Base-by-base conservation (phyloP, 768 basidiomycete genomes). In the Clavaria fumosa region DNA sequence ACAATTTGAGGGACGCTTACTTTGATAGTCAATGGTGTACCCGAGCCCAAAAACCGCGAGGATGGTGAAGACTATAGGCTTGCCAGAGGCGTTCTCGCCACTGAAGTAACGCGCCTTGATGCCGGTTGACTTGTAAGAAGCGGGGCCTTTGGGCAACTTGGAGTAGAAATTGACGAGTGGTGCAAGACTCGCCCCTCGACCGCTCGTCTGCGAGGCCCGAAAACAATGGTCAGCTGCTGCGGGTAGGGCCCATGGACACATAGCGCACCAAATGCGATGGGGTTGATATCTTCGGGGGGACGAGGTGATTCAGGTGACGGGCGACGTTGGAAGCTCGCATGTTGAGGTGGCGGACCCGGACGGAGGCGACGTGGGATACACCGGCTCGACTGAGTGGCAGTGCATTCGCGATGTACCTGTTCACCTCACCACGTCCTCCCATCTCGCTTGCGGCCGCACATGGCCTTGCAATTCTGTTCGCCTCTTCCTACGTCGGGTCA, bases 131-230 rank as follows among this genome's bases (percentile, higher is more conserved):
- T 74, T 62, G 26, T 66, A 53, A 12, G 83, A 65, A 23, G 75
- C 71, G 27, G 73, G 64, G 32, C 91, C 91, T 58, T 96, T 96
- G 46, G 90, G 93, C 35, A 97, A 73, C 60, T 88, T 91, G 43
- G 84, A 89, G 68, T 97, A 97, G 62, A 95, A 96, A 48, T 86
- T 76, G 45, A 95, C 88, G 53, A 96, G 79, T 22, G 77, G 76
- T 41, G 70, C 65, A 37, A 93, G 80, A 44, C 83, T 75, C 31
- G 73, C 74, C 31, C 86, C 85, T 38, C 81, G 73, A 39, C 78
- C 82, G 37, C 83, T 74, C 38, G 83, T 76, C 88, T 90, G 50
- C 12, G 15, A 26, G 4, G 4, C 5, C 6, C 7, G 32, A 21
- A 7, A 6, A 7, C 6, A 33, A 9, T 31, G 28, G 30, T 41